These are phyloP conservation scores for Zygoascus sp. DNA, from an alignment of 1,139 yeast species.

Conservation along the genomic window DNA sequence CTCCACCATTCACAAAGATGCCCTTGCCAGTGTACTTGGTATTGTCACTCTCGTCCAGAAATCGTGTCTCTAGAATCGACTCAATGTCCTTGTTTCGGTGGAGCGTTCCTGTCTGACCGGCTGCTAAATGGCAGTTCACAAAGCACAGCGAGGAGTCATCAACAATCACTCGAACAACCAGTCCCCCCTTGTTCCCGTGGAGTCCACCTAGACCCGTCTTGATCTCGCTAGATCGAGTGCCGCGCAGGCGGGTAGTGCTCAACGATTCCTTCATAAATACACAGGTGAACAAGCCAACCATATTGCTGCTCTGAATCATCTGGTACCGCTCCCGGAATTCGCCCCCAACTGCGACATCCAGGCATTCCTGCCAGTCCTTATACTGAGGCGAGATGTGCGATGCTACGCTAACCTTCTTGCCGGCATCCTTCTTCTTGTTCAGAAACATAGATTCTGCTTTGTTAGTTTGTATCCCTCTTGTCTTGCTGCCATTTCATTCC, in stretches of 20 bases:
- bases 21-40: conserved; percentile 34
- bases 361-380: conserved; percentile 38
- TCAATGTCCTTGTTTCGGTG: conserved; percentile 83
- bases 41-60: conserved; percentile 49
- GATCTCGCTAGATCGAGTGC: conserved; percentile 72
- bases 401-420: conserved; percentile 29
- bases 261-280: conserved; percentile 58
- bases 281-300: conserved; percentile 77
- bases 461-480: conserved; percentile 29
- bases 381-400: conserved; percentile 37
- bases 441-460: conserved; percentile 43
- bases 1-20: conserved; percentile 46
- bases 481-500: conserved; percentile 44
- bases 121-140: conserved; percentile 86
- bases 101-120: conserved; percentile 71
- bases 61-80: conserved; percentile 56
- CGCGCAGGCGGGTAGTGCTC: conserved; percentile 44
- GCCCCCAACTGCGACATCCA: conserved; percentile 22
- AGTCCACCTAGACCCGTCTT: conserved; percentile 95
- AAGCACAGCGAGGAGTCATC: conserved; percentile 73
- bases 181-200: conserved; percentile 94
- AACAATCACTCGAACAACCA: conserved; percentile 74
- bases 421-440: conserved; percentile 33
- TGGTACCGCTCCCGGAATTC: conserved; percentile 48
- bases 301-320: conserved; percentile 73